These are phyloP conservation scores for Austroboletus novae-zelandiae DNA, from an alignment of 1,284 basidiomycete genomes.

Conservation along the genomic window DNA sequence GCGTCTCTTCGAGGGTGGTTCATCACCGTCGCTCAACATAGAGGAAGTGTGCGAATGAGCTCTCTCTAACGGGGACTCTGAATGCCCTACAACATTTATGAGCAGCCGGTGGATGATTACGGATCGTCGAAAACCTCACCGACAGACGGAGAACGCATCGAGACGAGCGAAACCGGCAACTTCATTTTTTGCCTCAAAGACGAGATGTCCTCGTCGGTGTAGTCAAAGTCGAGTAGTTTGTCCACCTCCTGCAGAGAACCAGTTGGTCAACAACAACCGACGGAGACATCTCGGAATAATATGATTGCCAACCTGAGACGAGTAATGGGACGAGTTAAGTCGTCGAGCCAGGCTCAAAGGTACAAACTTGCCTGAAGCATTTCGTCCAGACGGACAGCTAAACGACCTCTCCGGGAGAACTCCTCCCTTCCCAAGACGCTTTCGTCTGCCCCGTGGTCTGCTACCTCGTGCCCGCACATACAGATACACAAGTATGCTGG, in stretches of 20 bases:
- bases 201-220: slow-evolving; percentile 65
- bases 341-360: background rate
- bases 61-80: slow-evolving; percentile 30
- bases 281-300: slow-evolving; percentile 11
- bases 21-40: slow-evolving; percentile 51
- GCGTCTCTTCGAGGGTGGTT: slow-evolving; percentile 48
- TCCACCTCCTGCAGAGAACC: slow-evolving; percentile 58
- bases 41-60: slow-evolving; percentile 58
- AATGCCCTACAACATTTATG: slow-evolving; percentile 28
- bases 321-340: slow-evolving; percentile 16
- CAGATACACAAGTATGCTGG: slow-evolving; percentile 64
- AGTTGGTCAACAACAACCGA: slow-evolving; percentile 16
- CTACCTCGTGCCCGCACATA: slow-evolving; percentile 72
- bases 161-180: slow-evolving; percentile 46
- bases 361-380: slow-evolving; percentile 65
- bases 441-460: slow-evolving; percentile 69
- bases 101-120: slow-evolving; percentile 2
- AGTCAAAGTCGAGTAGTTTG: slow-evolving; percentile 75
- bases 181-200: slow-evolving; percentile 75
- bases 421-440: slow-evolving; percentile 54
- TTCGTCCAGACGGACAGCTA: slow-evolving; percentile 84
- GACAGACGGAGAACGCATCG: slow-evolving; percentile 34
- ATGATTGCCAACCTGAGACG: slow-evolving; percentile 25
- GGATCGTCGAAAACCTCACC: slow-evolving; percentile 35
- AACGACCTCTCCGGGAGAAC: slow-evolving; percentile 67